Base-by-base conservation (phyloP, 2,329 filamentous ascomycete species). In the Dactylellina haptotyla region DNA sequence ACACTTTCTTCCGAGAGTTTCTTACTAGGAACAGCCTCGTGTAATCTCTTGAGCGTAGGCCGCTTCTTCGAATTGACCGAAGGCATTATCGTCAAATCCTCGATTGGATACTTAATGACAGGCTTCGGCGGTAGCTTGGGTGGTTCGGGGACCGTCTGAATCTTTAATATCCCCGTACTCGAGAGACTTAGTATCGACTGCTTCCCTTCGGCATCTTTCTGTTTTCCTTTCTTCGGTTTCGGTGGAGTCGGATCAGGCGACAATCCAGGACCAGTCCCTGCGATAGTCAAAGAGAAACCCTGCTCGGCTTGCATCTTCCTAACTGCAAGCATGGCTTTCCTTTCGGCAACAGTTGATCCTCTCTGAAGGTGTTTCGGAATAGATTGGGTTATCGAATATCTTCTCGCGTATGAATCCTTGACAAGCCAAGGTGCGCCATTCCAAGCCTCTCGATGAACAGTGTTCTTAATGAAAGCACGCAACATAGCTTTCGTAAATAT, bases 351-450 rank as follows among this genome's bases (percentile, higher is more conserved):
- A 80, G 92, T 93, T 75, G 87, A 91, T 76, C 94, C 92, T 79
- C 96, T 89, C 59, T 89, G 89, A 14, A 97, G 84, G 78, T 96
- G 90, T 57, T 88, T 86, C 4, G 95, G 95, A 10, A 98, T 88
- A 59, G 92, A 88, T n/a, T 88, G 93, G 74, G 92, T 89, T 75
- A 99, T 95, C 75, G 92, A 89, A 80, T 95, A 97, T 75, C 89
- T 86, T 48, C 88, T 87, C 0, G 95, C 95, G 70, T 96, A 88
- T 61, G 92, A 89, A 34, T 90, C 86, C 82, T 96, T 97, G 16
- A 98, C 94, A 63, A 96, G 83, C 95, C 95, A 99, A 0, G 95
- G 94, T 0, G 95, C 95, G n/a, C 94, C 94, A 73, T 89, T 94
- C 92, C 93, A 98, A 2, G 92, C 87, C 79, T 98, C 95, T 74